Evolutionary conservation across 192 early-diverging fungal species (phyloP).

Genomic region (Umbelopsis ramanniana): DNA sequence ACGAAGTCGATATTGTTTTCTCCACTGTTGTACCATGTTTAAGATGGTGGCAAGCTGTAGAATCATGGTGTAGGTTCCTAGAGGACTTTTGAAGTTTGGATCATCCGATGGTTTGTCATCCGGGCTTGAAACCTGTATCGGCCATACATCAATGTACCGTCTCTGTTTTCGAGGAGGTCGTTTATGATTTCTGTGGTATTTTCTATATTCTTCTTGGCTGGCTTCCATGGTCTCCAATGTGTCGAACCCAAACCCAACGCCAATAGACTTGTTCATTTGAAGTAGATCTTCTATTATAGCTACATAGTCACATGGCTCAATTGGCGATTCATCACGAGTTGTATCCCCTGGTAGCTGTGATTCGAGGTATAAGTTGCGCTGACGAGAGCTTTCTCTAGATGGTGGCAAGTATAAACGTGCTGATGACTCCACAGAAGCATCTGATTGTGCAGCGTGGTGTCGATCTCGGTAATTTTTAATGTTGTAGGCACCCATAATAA

Average conservation of each 20-base stretch:
- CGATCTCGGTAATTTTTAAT: constrained; percentile 30
- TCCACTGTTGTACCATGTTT: constrained; percentile 73
- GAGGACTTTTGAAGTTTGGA: constrained; percentile 19
- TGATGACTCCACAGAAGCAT: neutral
- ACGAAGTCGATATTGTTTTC: constrained; percentile 58
- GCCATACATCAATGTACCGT: constrained; percentile 76
- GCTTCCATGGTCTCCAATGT: constrained; percentile 45
- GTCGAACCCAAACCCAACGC: constrained; percentile 67
- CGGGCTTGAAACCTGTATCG: constrained; percentile 58
- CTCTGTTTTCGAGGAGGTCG: constrained; percentile 26
- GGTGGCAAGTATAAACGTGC: neutral
- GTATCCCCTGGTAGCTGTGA: constrained; percentile 58
- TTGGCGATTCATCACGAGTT: constrained; percentile 59
- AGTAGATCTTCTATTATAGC: constrained; percentile 75
- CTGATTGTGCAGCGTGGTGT: constrained; percentile 4
- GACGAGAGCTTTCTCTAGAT: constrained; percentile 12
- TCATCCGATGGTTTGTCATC: constrained; percentile 41
- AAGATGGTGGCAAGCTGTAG: constrained; percentile 76
- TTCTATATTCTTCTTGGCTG: constrained; percentile 30
- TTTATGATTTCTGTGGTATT: constrained; percentile 3
- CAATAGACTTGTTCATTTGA: constrained; percentile 70
- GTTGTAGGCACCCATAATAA: constrained; percentile 63
- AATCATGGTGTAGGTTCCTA: constrained; percentile 77
- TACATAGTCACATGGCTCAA: constrained; percentile 62
- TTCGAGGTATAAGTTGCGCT: constrained; percentile 34